Evolutionary conservation across 345 rosid species (phyloP).

Genomic region (Salix suchowensis): DNA sequence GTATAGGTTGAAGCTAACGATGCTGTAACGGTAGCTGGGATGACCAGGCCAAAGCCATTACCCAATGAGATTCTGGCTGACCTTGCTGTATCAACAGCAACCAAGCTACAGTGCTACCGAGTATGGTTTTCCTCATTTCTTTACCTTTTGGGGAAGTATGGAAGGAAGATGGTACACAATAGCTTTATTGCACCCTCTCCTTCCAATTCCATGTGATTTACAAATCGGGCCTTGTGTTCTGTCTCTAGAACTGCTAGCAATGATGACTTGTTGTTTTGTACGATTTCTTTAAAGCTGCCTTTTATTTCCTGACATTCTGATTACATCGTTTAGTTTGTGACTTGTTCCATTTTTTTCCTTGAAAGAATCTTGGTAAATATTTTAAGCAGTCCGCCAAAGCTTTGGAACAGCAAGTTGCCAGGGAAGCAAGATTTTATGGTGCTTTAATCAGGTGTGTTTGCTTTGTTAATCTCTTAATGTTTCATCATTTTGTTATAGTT

Average conservation of each 20-base stretch:
- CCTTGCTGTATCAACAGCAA: conserved; percentile 79
- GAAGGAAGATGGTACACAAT: background rate
- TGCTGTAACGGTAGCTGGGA: conserved; percentile 74
- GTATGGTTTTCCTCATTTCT: conserved; percentile 34
- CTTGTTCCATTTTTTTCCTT: background rate
- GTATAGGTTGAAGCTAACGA: conserved; percentile 81
- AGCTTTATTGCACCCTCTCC: background rate
- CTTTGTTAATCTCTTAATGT: background rate
- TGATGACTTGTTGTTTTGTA: background rate
- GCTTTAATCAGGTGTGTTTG: conserved; percentile 85
- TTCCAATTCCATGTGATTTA: background rate
- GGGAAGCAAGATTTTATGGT: conserved; percentile 94
- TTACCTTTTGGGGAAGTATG: background rate
- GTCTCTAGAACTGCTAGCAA: background rate
- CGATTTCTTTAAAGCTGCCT: background rate
- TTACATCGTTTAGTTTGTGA: background rate
- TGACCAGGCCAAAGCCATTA: conserved; percentile 74
- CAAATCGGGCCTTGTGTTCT: background rate
- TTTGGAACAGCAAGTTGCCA: conserved; percentile 70
- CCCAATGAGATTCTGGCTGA: conserved; percentile 73
- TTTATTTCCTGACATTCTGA: background rate
- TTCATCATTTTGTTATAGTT: background rate
- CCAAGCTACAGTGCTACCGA: conserved; percentile 81
- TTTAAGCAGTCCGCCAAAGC: conserved; percentile 89
- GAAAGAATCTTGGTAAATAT: conserved; percentile 84